Percentiles rank a stretch among this genome's conserved stretches.
Evolutionary conservation across 2,329 filamentous ascomycete genomes (phyloP).

Genomic region (Pseudopithomyces chartarum): DNA sequence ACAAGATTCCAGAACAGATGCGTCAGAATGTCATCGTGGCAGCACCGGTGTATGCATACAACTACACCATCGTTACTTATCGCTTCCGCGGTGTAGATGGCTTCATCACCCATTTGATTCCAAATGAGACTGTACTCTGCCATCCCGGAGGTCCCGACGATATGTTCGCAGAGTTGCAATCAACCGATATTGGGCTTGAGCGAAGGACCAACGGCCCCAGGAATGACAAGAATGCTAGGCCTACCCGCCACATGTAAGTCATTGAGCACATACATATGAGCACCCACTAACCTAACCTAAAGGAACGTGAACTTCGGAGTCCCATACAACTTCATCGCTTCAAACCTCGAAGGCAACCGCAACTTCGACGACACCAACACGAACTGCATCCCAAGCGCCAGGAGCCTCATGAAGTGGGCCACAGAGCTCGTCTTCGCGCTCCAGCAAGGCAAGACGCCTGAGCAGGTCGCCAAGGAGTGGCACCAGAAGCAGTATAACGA

Average conservation of each 20-base stretch:
- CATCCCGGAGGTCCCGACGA: constrained; percentile 63
- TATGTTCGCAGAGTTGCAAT: constrained; percentile 59
- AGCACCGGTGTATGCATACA: constrained; percentile 32
- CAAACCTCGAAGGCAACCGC: constrained; percentile 41
- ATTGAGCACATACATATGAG: too few species aligned
- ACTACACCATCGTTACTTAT: constrained; percentile 53
- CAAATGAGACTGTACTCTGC: constrained; percentile 58
- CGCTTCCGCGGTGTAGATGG: constrained; percentile 52
- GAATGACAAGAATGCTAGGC: constrained; percentile 48
- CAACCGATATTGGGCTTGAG: constrained; percentile 44
- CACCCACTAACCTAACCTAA: too few species aligned
- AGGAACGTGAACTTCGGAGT: constrained; percentile 63
- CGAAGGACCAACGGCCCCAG: constrained; percentile 18
- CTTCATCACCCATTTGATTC: constrained; percentile 61
- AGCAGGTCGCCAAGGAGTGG: constrained; percentile 12
- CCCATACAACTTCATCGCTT: constrained; percentile 69
- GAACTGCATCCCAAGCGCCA: constrained; percentile 53
- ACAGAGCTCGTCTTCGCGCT: constrained; percentile 49
- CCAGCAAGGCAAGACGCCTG: constrained; percentile 16
- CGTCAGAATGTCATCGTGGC: background rate
- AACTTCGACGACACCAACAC: constrained; percentile 34
- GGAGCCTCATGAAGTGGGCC: constrained; percentile 63
- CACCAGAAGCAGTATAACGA: constrained; percentile 63
- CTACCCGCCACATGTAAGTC: constrained; percentile 55
- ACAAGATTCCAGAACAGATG: background rate